Base-by-base conservation (phyloP, 192 early-diverging fungal species). In the Coemansia reversa region DNA sequence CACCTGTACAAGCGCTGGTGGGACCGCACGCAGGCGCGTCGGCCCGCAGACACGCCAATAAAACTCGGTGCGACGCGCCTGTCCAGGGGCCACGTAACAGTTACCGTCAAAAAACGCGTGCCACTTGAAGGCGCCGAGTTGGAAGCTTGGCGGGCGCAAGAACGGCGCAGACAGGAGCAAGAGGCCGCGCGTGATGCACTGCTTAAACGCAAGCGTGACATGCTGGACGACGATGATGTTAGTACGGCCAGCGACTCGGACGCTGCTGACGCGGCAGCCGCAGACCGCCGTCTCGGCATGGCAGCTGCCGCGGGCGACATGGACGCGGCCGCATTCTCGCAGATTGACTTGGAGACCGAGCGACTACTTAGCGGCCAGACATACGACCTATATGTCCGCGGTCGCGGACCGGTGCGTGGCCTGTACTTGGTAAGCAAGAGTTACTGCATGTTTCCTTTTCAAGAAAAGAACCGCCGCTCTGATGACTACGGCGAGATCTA, bases 401-500 rank as follows among this genome's bases (percentile, higher is more conserved):
- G 94, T 49, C 84, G 85, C 3, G 86, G 81, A 12, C 84, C 85
- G 47, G 86, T 84, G 30, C 87, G 88, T 30, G 88, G 86, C 1
- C 86, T 91, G 60, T 90, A 92, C 67, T 87, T 90, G 53, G 89
- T 93, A 64, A 83, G 84, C 19, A 92, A 89, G 71, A 93, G 86
- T 76, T 88, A 85, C 75, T 88, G 85, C 57, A 90, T 87, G 95
- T 99, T 94, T 67, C 97, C 97, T 0, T 91, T 88, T 56, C 74
- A 83, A 9, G 96, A 97, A 58, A 83, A 85, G 50, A 83, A 89
- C 58, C 90, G 90, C 51, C 88, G 87, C 69, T 87, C 91, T 66
- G 97, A 98, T 66, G 95, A 97, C 64, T 98, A 97, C 83, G 89
- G 93, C 50, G 89, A 96, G 75, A 85, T 88, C 35, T 87, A 92